A percentile compares a stretch with the other conserved stretches of the same genome.
These are phyloP conservation scores for Ogataea parapolymorpha DNA, from an alignment of 805 yeast genomes.

Conservation along the genomic window DNA sequence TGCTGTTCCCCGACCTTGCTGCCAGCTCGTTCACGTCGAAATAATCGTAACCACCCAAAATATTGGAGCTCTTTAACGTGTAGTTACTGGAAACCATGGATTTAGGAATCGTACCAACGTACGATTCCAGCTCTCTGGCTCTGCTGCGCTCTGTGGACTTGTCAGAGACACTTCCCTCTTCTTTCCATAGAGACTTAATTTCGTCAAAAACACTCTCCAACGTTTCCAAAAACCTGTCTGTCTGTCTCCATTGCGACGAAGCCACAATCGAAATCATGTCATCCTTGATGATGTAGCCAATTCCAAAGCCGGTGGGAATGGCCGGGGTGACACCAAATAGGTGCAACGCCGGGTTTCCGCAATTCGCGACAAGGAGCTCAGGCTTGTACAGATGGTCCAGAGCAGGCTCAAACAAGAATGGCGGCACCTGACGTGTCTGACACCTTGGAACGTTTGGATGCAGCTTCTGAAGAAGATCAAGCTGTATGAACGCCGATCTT, in stretches of 20 bases:
- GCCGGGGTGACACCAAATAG: constrained; percentile 62
- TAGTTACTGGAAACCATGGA: constrained; percentile 30
- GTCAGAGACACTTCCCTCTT: constrained; percentile 10
- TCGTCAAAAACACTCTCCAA: constrained; percentile 48
- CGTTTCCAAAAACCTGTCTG: constrained; percentile 52
- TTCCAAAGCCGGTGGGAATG: constrained; percentile 55
- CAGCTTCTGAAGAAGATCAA: constrained; percentile 43
- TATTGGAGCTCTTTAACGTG: constrained; percentile 27
- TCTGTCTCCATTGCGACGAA: constrained; percentile 59
- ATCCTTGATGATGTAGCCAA: constrained; percentile 53
- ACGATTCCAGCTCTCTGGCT: constrained; percentile 23
- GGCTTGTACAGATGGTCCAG: constrained; percentile 35
- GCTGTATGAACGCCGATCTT: constrained; percentile 50
- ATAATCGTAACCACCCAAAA: constrained; percentile 59
- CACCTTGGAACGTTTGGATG: constrained; percentile 41
- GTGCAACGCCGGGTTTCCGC: constrained; percentile 58
- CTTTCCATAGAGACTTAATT: constrained; percentile 37
- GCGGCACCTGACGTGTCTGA: constrained; percentile 34
- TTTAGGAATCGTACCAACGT: constrained; percentile 33
- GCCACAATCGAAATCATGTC: constrained; percentile 49
- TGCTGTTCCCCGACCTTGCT: constrained; percentile 38
- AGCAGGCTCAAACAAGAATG: constrained; percentile 42
- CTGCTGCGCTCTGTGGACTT: constrained; percentile 16
- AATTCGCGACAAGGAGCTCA: constrained; percentile 44
- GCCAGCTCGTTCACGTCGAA: constrained; percentile 56